phyloP scores from a whole-genome alignment of 768 basidiomycete species.

The Coprinopsis strossmayeri region DNA sequence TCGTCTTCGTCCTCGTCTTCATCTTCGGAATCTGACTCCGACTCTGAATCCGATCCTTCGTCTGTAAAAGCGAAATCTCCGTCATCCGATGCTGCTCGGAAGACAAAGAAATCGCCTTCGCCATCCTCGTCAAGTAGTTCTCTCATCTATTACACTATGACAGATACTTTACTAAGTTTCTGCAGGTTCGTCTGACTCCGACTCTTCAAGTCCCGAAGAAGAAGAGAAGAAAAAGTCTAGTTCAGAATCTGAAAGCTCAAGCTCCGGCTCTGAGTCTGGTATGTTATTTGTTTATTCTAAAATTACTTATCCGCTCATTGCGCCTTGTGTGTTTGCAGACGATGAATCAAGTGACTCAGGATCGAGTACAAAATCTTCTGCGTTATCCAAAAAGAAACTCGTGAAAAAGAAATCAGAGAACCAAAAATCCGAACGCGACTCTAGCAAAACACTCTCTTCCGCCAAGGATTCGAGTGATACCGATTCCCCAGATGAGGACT shows the following conservation, averaged over 20 bases:
- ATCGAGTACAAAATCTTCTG: neutral
- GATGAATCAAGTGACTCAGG: constrained; percentile 31
- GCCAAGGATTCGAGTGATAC: neutral
- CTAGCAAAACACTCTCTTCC: constrained; percentile 30
- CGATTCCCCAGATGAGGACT: neutral
- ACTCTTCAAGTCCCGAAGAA: constrained; percentile 22
- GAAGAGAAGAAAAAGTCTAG: constrained; percentile 2
- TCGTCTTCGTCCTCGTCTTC: constrained; percentile 20
- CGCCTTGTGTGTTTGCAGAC: too few relatives aligned
- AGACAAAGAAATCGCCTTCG: constrained; percentile 12
- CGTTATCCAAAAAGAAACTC: constrained; percentile 3
- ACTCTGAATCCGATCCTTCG: constrained; percentile 13
- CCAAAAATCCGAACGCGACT: constrained; percentile 22
- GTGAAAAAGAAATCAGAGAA: constrained; percentile 6
- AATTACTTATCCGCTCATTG: too few relatives aligned
- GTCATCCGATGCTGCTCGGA: constrained; percentile 3
- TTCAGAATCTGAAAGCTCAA: constrained; percentile 16
- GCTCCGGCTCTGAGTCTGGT: constrained; percentile 21
- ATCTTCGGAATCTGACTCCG: constrained; percentile 19
- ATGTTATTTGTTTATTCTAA: too few relatives aligned
- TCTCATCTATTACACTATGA: too few relatives aligned
- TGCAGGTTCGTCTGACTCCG: constrained; percentile 9
- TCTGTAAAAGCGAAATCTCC: constrained; percentile 10
- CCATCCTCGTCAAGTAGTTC: constrained; percentile 11
- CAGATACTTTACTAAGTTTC: too few relatives aligned